Evolutionary conservation across 441 rosid species (phyloP), one percentile per base, ranked within the genome.

Genomic region (Erodium chrysanthum): DNA sequence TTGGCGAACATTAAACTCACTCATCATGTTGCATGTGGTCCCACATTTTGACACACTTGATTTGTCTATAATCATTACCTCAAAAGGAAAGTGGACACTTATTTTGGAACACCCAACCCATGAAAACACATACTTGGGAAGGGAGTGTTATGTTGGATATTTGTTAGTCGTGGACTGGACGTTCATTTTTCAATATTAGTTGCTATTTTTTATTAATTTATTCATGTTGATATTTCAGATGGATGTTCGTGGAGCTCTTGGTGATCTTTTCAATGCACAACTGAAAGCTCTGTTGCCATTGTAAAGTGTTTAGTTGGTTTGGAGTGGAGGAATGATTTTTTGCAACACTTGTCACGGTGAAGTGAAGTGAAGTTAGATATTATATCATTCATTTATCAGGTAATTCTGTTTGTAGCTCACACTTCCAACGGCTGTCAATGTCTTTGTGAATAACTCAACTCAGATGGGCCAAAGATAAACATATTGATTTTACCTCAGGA

Each of bases 161-260:
- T n/a, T n/a, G n/a, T n/a, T n/a, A n/a, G n/a, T n/a, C n/a, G n/a
- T n/a, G n/a, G n/a, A n/a, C 2, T 42, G 50, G 50, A 11, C 5
- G 15, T 12, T 42, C 50, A 42, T 2, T 42, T 48, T 48, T 48
- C 7, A 0, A 48, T 48, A 5, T 48, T 48, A n/a, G 20, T n/a
- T 48, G 20, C 56, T 48, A 40, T 0, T 40, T 35, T 40, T 40
- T 20, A 18, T 20, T 20, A 0, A 20, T 40, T 40, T 20, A 18
- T 20, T 20, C 0, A 20, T 2, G 12, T 22, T 54, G 60, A 20
- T 54, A 1, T 14, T 78, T 71, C 84, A 95, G 99, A 86, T 90
- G 96, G 98, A 88, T 68, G 89, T 95, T 73, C 90, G 98, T 12
- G 97, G 95, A 70, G 97, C 96, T 14, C 84, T 92, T 29, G 98